Conservation (phyloP, 2,329 filamentous ascomycete species). For the Fusarium anguioides region DNA sequence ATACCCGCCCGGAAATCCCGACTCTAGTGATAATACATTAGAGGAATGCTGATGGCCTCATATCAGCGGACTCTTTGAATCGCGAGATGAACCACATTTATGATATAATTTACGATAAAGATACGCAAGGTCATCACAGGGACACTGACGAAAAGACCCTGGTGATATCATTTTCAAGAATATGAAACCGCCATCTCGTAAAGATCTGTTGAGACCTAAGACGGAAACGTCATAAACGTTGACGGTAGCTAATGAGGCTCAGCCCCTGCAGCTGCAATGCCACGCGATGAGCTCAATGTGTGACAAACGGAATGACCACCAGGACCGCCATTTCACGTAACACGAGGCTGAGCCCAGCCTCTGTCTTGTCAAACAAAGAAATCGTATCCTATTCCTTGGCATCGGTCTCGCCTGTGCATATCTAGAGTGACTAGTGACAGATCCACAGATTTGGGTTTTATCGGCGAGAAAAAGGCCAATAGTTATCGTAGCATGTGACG, state of each 20-base stretch:
- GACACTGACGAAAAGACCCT: conserved; percentile 7
- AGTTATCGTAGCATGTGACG: conserved; percentile 25
- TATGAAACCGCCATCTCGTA: conserved; percentile 35
- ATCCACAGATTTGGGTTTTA: conserved; percentile 44
- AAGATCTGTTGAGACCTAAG: conserved; percentile 10
- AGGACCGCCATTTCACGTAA: conserved; percentile 18
- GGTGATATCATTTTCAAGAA: conserved; percentile 35
- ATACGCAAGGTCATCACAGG: conserved; percentile 17
- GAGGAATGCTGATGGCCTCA: conserved; percentile 5
- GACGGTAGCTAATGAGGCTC: conserved; percentile 7
- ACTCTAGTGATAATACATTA: not conserved
- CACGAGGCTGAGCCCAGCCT: conserved; percentile 18
- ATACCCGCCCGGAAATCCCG: not conserved
- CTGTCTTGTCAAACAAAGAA: conserved; percentile 16
- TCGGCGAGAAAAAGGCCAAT: conserved; percentile 18
- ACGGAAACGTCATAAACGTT: conserved; percentile 28
- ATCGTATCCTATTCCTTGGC: conserved; percentile 33
- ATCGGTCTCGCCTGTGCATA: conserved; percentile 32
- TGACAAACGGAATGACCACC: conserved; percentile 17
- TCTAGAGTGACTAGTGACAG: conserved; percentile 9
- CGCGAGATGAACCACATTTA: conserved; percentile 29
- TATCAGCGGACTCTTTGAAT: not conserved
- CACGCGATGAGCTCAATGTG: conserved; percentile 31
- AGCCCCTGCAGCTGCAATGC: conserved; percentile 30
- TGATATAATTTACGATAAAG: conserved; percentile 29